Evolutionary conservation across 768 basidiomycete genomes (phyloP).

Genomic region (Rhodocollybia butyracea): DNA sequence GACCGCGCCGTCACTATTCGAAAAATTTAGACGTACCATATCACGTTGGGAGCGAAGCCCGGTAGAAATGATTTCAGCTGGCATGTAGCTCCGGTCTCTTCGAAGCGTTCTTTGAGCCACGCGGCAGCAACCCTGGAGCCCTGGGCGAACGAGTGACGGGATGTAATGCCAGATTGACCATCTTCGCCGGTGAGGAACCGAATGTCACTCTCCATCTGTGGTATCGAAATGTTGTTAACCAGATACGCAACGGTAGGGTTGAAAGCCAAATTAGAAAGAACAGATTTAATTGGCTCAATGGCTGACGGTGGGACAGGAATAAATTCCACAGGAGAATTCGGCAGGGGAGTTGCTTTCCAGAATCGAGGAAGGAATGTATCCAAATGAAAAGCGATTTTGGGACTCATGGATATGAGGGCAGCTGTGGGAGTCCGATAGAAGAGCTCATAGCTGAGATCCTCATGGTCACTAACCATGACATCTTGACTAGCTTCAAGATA

Average conservation of each 20-base stretch:
- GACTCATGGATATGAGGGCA: conserved; percentile 48
- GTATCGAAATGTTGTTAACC: conserved; percentile 64
- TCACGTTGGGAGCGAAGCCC: conserved; percentile 84
- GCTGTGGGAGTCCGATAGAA: conserved; percentile 41
- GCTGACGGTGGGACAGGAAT: conserved; percentile 57
- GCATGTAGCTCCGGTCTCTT: conserved; percentile 74
- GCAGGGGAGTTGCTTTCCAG: conserved; percentile 69
- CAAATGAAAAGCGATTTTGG: conserved; percentile 39
- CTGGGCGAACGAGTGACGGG: conserved; percentile 77
- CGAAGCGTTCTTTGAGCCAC: conserved; percentile 73
- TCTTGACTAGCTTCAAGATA: conserved; percentile 10
- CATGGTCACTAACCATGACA: background rate
- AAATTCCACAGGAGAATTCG: conserved; percentile 43
- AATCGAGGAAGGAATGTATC: conserved; percentile 66
- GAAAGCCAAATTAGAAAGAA: conserved; percentile 62
- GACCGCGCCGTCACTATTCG: background rate
- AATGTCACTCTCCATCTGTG: conserved; percentile 67
- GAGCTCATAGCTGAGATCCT: conserved; percentile 26
- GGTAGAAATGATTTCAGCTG: conserved; percentile 58
- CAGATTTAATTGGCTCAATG: conserved; percentile 48
- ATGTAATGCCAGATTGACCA: conserved; percentile 63
- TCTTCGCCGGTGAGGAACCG: conserved; percentile 86
- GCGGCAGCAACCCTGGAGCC: conserved; percentile 64
- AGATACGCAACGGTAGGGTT: conserved; percentile 65
- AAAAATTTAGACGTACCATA: conserved; percentile 54